Conservation (phyloP, 2,329 filamentous ascomycete genomes). For the Trichoderma brevicompactum region DNA sequence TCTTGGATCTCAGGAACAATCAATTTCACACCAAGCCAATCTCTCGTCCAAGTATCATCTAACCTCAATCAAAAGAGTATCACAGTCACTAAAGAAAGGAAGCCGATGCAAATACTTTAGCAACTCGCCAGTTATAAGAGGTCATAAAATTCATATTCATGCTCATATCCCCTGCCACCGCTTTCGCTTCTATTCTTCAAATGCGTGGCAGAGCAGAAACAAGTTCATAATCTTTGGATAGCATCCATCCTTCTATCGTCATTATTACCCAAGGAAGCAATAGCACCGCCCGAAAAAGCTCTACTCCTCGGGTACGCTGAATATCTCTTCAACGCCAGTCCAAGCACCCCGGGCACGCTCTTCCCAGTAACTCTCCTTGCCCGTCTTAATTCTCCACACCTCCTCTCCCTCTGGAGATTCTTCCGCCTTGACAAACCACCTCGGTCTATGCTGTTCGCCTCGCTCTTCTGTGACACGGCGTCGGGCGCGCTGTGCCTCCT, state of each 20-base stretch:
- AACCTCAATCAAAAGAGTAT: not conserved
- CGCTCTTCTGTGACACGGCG: conserved; percentile 75
- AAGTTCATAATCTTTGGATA: conserved; percentile 1
- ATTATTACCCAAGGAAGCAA: conserved; percentile 23
- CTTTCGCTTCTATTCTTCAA: conserved; percentile 10
- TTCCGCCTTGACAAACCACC: conserved; percentile 82
- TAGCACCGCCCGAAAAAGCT: conserved; percentile 23
- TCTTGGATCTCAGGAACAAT: not conserved
- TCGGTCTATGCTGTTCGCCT: conserved; percentile 73
- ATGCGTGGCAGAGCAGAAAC: not conserved
- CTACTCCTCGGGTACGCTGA: conserved; percentile 42
- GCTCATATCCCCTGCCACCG: not conserved
- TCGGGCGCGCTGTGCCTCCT: conserved; percentile 80
- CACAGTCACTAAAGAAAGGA: not conserved
- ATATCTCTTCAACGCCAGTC: conserved; percentile 60
- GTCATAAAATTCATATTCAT: conserved; percentile 16
- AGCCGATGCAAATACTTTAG: not conserved
- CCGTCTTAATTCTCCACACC: conserved; percentile 75
- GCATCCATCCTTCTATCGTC: conserved; percentile 1
- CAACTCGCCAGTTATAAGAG: not conserved
- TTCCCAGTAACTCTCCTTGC: conserved; percentile 94
- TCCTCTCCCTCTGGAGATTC: conserved; percentile 64
- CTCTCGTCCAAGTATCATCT: not conserved
- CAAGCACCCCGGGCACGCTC: conserved; percentile 72
- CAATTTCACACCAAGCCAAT: not conserved